phyloP scores from a whole-genome alignment of 495 filamentous ascomycete genomes.

The Trichoderma parareesei region DNA sequence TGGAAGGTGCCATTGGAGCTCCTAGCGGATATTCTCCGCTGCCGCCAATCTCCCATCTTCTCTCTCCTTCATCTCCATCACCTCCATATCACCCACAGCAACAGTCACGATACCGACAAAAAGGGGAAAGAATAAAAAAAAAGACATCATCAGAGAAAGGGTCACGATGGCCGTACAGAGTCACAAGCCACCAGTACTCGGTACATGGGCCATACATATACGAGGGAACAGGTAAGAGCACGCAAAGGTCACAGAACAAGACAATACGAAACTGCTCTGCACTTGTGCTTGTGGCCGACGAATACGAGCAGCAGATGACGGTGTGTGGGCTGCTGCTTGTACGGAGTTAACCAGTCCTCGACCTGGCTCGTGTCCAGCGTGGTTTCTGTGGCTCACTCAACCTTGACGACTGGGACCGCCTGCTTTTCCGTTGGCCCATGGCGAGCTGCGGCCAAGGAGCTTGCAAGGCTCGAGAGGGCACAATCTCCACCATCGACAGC shows the following conservation, averaged over 20 bases:
- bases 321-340: slow-evolving; percentile 6
- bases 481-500: not conserved
- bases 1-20: not conserved
- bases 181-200: not conserved
- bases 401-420: not conserved
- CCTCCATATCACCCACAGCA: not conserved
- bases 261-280: slow-evolving; percentile 5
- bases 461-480: not conserved
- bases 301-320: slow-evolving; percentile 6
- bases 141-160: not conserved
- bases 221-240: not conserved
- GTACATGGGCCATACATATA: not conserved
- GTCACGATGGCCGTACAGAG: not conserved
- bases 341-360: slow-evolving; percentile 5
- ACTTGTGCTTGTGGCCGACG: not conserved
- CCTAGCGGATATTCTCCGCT: not conserved
- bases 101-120: not conserved
- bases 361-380: too few relatives aligned
- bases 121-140: too few relatives aligned
- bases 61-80: not conserved
- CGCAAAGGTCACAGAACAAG: not conserved
- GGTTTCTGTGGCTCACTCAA: not conserved
- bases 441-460: not conserved
- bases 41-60: not conserved
- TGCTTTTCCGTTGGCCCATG: not conserved